Base-by-base conservation (phyloP, 2,329 filamentous ascomycete genomes). In the Hymenoscyphus repandus region DNA sequence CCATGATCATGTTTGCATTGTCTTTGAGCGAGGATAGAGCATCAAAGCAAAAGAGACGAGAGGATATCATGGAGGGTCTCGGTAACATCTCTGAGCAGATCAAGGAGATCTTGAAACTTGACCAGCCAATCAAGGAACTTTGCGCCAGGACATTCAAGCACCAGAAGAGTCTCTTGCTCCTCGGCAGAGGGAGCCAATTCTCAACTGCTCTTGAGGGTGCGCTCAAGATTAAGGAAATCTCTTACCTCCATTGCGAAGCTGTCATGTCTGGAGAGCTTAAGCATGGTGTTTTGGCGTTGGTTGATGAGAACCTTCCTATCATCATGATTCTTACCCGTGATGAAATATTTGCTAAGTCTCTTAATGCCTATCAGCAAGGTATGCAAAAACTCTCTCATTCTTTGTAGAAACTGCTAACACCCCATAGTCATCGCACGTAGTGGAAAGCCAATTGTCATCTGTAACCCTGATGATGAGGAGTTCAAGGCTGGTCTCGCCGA, bases 191-290 rank as follows among this genome's bases (percentile, higher is more conserved):
- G 62, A 90, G 90, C 69, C 93, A 99, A 75, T 96, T 91, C 77
- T 91, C 92, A 54, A 99, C 93, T 64, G 93, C 93, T 50, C 83
- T 99, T 18, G 93, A 99, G 78, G 93, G 90, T 73, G 93, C 93
- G 45, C 79, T 99, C 62, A 99, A 99, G 80, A 99, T 99, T 74
- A 99, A 99, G 82, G 93, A 99, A 76, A 99, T 99, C 66, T 97
- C 92, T 15, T 99, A 99, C 74, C 88, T 99, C 53, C 93, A 99
- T 74, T 99, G 93, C 73, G 93, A 99, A 76, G 93, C 93, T 64
- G 93, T 99, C 77, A 99, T 99, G 93, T 97, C 93, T 58, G 93
- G 93, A 73, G 93, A 99, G 76, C 82, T 99, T 65, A 99, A 99
- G 83, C 93, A 99, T 72, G 93, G 93, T 78, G 93, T 99, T 47